Evolutionary conservation across 768 basidiomycete genomes (phyloP).

Genomic region (Kondoa malvinella): DNA sequence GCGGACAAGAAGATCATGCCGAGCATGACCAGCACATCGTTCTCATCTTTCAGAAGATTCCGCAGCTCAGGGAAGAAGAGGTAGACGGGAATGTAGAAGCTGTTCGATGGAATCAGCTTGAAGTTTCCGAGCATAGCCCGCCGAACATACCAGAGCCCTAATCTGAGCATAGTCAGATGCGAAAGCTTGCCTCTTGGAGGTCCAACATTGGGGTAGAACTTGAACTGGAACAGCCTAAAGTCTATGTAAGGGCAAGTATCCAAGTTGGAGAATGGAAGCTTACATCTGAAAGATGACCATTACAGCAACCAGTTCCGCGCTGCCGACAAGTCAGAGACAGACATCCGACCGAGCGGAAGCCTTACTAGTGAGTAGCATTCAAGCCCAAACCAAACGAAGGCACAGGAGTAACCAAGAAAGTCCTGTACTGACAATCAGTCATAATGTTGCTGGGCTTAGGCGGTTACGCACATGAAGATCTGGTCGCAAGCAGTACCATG

Average conservation of each 20-base stretch:
- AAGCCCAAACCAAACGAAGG: constrained; percentile 75
- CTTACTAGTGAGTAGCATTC: constrained; percentile 83
- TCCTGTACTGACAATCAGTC: constrained; percentile 60
- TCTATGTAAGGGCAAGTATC: not conserved
- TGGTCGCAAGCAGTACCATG: constrained; percentile 40
- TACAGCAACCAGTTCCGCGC: constrained; percentile 48
- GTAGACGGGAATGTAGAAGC: constrained; percentile 26
- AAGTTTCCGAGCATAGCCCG: not conserved
- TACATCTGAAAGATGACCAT: constrained; percentile 25
- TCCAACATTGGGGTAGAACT: constrained; percentile 33
- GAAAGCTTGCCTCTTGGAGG: constrained; percentile 32
- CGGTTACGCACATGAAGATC: constrained; percentile 17
- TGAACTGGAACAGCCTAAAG: constrained; percentile 15
- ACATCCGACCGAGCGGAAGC: constrained; percentile 1
- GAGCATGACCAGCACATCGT: constrained; percentile 55
- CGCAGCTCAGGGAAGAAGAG: constrained; percentile 26
- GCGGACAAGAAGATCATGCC: constrained; percentile 39
- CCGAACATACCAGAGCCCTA: not conserved
- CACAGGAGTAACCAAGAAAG: constrained; percentile 45
- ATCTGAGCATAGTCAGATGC: constrained; percentile 33
- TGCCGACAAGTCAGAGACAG: not conserved
- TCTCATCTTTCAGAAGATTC: constrained; percentile 33
- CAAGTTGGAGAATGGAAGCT: not conserved
- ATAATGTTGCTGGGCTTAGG: too few species aligned
- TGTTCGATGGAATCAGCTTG: constrained; percentile 47